phyloP scores from a whole-genome alignment of 768 basidiomycete species.

The Auriscalpium orientale region DNA sequence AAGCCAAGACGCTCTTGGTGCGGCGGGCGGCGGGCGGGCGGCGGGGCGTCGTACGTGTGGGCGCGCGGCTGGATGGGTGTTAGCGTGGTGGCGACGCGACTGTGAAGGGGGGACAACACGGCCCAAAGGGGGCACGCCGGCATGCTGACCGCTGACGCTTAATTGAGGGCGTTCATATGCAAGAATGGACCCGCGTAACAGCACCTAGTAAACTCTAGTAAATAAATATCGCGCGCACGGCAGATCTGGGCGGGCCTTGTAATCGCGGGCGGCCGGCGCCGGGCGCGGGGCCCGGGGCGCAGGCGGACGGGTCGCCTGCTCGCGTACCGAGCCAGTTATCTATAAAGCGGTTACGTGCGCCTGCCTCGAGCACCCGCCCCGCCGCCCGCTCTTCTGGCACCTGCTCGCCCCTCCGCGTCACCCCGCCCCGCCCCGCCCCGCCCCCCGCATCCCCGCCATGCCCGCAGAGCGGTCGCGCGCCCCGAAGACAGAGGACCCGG shows the following conservation, averaged over 20 bases:
- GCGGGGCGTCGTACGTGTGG: no score
- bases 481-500: constrained; percentile 11
- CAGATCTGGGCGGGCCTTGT: no score
- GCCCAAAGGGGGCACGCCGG: constrained; percentile 2
- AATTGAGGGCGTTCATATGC: not conserved
- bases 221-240: no score
- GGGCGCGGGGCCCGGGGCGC: no score
- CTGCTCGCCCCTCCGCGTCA: constrained; percentile 3
- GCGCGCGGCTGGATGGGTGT: not conserved
- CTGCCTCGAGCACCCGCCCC: not conserved
- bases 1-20: no score
- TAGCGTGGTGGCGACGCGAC: not conserved
- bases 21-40: no score
- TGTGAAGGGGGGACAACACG: constrained; percentile 10
- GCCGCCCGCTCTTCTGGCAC: constrained; percentile 4
- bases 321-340: not conserved
- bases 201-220: no score
- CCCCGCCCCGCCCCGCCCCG: not conserved
- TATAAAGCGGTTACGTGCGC: not conserved
- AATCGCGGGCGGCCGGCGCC: no score
- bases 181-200: no score
- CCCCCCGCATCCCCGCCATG: constrained; percentile 1
- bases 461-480: constrained; percentile 15
- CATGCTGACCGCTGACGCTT: not conserved
- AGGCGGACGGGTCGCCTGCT: not conserved